Percentiles rank a stretch among this genome's conserved stretches.
phyloP scores from a whole-genome alignment of 306 rosid species.

The Vachellia collinsii region DNA sequence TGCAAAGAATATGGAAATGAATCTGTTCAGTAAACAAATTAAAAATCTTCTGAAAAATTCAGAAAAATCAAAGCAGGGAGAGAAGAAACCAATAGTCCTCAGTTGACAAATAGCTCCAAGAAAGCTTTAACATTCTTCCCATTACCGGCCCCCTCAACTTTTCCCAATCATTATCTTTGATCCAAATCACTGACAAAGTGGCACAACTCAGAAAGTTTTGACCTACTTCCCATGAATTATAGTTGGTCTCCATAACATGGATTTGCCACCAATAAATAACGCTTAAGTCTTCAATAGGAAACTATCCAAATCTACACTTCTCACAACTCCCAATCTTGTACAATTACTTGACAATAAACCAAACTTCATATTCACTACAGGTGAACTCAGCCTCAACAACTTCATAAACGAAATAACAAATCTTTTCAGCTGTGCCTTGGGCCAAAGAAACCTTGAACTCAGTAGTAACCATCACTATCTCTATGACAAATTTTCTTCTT shows the following conservation, averaged over 20 bases:
- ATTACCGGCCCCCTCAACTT: neutral
- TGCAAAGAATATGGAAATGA: neutral
- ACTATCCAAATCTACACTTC: neutral
- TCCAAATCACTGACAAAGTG: neutral
- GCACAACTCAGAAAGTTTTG: neutral
- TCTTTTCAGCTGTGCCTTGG: neutral
- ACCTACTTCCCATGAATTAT: neutral
- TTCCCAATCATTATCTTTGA: neutral
- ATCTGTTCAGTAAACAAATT: neutral
- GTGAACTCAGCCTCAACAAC: neutral
- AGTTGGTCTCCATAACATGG: neutral
- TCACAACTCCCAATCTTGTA: neutral
- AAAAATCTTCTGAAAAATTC: neutral
- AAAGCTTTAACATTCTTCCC: neutral
- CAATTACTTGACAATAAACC: neutral
- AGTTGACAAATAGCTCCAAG: neutral
- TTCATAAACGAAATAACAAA: neutral
- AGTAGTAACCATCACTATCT: neutral
- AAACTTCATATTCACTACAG: neutral
- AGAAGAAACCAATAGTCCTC: neutral
- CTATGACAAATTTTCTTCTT: neutral
- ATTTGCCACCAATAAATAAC: neutral
- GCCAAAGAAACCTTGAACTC: neutral
- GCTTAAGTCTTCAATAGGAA: neutral
- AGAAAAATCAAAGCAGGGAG: neutral